Evolutionary conservation across 2,329 filamentous ascomycete genomes (phyloP).

Genomic region (Neoscytalidium dimidiatum): DNA sequence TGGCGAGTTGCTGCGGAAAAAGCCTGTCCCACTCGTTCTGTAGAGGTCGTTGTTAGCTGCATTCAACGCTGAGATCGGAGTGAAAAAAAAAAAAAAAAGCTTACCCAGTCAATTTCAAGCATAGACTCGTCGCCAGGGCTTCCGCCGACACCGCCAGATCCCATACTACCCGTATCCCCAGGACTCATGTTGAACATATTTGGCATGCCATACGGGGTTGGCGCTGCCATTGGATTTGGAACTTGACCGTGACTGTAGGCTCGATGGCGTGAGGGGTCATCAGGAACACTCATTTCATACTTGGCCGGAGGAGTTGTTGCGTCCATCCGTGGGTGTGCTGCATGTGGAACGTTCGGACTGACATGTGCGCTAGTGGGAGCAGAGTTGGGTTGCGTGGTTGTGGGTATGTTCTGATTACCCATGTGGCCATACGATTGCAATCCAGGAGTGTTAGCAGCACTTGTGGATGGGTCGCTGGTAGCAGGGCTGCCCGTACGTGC

Average conservation of each 20-base stretch:
- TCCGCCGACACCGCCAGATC: constrained; percentile 8
- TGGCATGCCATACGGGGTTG: background rate
- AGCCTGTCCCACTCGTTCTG: constrained; percentile 51
- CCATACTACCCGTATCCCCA: constrained; percentile 12
- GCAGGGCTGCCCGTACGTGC: constrained; percentile 6
- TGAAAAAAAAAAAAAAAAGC: background rate
- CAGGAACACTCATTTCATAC: background rate
- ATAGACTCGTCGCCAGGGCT: constrained; percentile 17
- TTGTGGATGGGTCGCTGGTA: background rate
- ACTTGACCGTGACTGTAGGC: background rate
- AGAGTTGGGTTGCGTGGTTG: background rate
- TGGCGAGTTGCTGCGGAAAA: constrained; percentile 36
- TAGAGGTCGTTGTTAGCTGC: background rate
- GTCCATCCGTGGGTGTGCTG: background rate
- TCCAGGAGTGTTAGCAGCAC: background rate
- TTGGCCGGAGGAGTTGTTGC: background rate
- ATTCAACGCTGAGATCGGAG: too few relatives aligned
- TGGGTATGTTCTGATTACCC: background rate
- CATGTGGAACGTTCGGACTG: background rate
- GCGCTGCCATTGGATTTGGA: background rate
- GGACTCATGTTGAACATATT: constrained; percentile 18
- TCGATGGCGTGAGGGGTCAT: background rate
- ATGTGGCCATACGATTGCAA: background rate
- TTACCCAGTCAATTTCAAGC: constrained; percentile 21
- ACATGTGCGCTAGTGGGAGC: background rate